Evolutionary conservation across 257 asterid genomes (phyloP), one percentile per base, ranked within the genome.

Genomic region (Forsythia suspensa): DNA sequence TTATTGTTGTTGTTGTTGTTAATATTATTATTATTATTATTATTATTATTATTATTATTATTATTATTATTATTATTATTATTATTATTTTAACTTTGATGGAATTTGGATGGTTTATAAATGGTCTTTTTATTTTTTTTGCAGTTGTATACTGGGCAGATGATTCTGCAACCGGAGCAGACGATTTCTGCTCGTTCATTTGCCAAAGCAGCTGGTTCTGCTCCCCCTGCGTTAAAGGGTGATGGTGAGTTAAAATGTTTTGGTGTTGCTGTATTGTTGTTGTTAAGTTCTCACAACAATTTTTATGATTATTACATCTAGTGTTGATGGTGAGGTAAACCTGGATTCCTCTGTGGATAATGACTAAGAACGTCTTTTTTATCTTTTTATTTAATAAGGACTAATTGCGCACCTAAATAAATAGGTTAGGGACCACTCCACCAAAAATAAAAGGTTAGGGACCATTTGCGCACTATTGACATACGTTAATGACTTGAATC

Each of bases 221-320:
- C 96, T 79, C 91, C 94, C 51, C 48, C 85, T 1, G 74, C 89
- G 73, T 81, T 90, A 12, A 92, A 92, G 94, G 97, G 97, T 34
- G 98, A 96, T 51, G 97, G 99, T 96, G 78, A 85, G 99, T 90
- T 74, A 21, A 15, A 59, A 8, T 68, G 42, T 75, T 51, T 70
- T 71, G 29, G 8, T 4, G n/a, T 2, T 67, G 15, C 16, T 69
- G 41, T 40, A 29, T 52, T 36, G 3, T 51, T 61, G 13, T 72
- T 70, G 38, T 40, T 51, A 46, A 46, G 18, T 57, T 40, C 38
- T 46, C 12, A 74, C 61, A 40, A 4, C 39, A 55, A 18, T 42
- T 39, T 12, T 55, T 16, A 36, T 77, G 65, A 67, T 29, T 75
- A 29, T 43, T 55, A 73, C n/a, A 48, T 68, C 51, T 48, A 66